Base-by-base conservation (phyloP, 805 yeast genomes). In the Metschnikowia aberdeeniae region DNA sequence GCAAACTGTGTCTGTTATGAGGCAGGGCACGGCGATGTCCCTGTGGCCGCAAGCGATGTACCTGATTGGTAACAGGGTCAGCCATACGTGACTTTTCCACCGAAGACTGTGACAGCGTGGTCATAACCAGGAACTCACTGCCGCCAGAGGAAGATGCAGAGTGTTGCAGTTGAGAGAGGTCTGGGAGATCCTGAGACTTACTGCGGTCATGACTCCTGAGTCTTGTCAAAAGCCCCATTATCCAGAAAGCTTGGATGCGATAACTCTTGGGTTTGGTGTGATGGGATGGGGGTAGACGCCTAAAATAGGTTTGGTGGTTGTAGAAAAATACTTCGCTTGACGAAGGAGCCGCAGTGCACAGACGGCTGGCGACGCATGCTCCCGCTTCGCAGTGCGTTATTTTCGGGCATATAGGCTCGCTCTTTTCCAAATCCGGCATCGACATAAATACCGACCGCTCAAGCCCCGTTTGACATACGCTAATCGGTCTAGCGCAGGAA, bases 51-150 rank as follows among this genome's bases (percentile, higher is more conserved):
- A 22, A 22, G 26, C 26, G 26, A 7, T 22, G 26, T 22, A 27
- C 3, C 8, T 37, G 34, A 12, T 28, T 37, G 20, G 19, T 19
- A 10, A 19, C 6, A 5, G 26, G 13, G 9, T 27, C 40, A 12
- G 9, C 7, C 5, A 33, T 6, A 7, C 13, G 20, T 14, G 35
- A 37, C 14, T 46, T 43, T 34, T 49, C 53, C 22, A 31, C 40
- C 6, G 69, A 63, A 4, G 70, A 60, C 40, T 56, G 55, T 14
- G 68, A 65, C 33, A 65, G 60, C 34, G 59, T 61, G 17, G 69
- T 64, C 12, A 56, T 56, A 13, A 60, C 59, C 47, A 61, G 68
- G 36, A 67, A 62, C 26, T 68, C 73, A 50, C 69, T 64, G 30
- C 64, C 62, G 22, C 42, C 42, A 9, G 42, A 39, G 19, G 42